Evolutionary conservation across 306 rosid genomes (phyloP), one percentile per base, ranked within the genome.

Genomic region (Acacia acuminata): DNA sequence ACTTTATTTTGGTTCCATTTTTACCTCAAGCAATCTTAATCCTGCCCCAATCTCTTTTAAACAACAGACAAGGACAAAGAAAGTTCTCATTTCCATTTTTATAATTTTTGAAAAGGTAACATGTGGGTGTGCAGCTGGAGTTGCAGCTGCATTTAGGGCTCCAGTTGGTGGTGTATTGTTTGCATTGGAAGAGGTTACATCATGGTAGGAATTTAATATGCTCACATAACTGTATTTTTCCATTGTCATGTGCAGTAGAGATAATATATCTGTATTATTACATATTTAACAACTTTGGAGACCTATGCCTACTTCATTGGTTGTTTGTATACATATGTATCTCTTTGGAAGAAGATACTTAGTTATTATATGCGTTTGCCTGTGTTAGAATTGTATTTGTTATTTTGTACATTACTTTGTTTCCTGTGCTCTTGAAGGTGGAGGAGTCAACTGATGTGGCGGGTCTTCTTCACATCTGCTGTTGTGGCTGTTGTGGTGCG

Each of bases 121-220:
- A 77, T 96, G 99, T 91, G 99, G 99, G 58, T 96, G 98, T 90
- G 99, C 99, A 82, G 99, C 99, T 74, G 99, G 99, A 83, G 98
- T 96, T 75, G 97, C 99, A 71, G 99, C 99, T 71, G 99, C 99
- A 82, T 96, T 96, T 85, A 91, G 99, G 88, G 99, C 99, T 85
- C 99, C 99, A 4, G 97, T 96, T 70, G 99, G 99, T 45, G 99
- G 99, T 72, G 99, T 96, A 38, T 87, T 96, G 86, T 96, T 96
- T 92, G 99, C 99, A 42, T 75, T 96, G 89, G 99, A 96, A 87
- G 99, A 96, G 90, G 98, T 94, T 83, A 93, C 99, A 71, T 96
- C 99, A 65, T 96, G 99, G 99, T 96, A 92, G 82, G 74, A 65
- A 73, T 36, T 79, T 85, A 76, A 78, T 81, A 82, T 47, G 32